Percentiles rank a stretch among this genome's conserved stretches.
These are phyloP conservation scores for Pulveroboletus frians DNA, from an alignment of 768 basidiomycete genomes.

Conservation along the genomic window DNA sequence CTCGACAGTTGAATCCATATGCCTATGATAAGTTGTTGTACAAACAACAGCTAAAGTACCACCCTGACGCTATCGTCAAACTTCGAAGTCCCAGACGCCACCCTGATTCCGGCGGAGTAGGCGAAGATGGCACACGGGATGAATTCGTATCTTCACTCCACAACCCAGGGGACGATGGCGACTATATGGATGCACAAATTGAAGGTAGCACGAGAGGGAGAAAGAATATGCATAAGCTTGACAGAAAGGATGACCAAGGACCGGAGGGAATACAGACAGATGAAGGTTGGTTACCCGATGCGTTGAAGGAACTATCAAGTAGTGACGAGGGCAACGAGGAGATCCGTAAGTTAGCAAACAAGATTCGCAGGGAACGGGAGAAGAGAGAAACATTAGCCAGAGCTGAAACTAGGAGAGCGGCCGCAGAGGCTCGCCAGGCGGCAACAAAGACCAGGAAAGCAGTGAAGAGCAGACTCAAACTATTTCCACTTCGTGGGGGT, in stretches of 20 bases:
- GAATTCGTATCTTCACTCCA: constrained; percentile 25
- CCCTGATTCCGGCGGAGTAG: constrained; percentile 22
- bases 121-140: constrained; percentile 29
- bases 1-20: constrained; percentile 60
- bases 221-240: constrained; percentile 1
- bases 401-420: constrained; percentile 15
- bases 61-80: constrained; percentile 68
- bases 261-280: not conserved
- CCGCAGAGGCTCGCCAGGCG: constrained; percentile 13
- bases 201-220: constrained; percentile 12
- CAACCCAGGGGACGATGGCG: constrained; percentile 22
- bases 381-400: constrained; percentile 18
- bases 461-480: constrained; percentile 17
- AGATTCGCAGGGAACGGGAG: constrained; percentile 29
- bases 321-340: constrained; percentile 41
- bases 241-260: not conserved
- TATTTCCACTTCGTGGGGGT: constrained; percentile 22
- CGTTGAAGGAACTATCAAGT: constrained; percentile 35
- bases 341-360: constrained; percentile 30
- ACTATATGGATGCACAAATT: constrained; percentile 20
- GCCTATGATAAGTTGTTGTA: constrained; percentile 51
- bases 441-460: constrained; percentile 11
- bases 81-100: constrained; percentile 33
- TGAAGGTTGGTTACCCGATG: constrained; percentile 30
- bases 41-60: constrained; percentile 42